These are phyloP conservation scores for Verticillium zaregamsianum DNA, from an alignment of 2,329 filamentous ascomycete species.

Conservation along the genomic window DNA sequence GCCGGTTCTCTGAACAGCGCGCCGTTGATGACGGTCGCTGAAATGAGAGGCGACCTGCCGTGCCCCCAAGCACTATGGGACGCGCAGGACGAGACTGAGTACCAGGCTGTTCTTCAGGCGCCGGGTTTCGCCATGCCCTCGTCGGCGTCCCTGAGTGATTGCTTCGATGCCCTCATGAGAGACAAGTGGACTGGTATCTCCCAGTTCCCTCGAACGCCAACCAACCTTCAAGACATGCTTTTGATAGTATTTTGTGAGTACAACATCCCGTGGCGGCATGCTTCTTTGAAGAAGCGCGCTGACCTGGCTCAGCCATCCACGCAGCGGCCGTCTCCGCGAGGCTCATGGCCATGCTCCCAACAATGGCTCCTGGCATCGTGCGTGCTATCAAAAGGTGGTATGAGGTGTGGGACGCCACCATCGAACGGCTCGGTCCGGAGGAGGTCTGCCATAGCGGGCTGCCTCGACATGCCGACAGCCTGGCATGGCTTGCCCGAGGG, in stretches of 20 bases:
- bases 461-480: background rate
- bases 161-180: constrained; percentile 14
- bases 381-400: background rate
- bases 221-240: background rate
- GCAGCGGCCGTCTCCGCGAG: background rate
- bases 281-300: background rate
- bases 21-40: constrained; percentile 14
- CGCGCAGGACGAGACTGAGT: constrained; percentile 13
- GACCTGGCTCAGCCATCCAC: background rate
- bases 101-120: constrained; percentile 3
- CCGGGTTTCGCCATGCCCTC: constrained; percentile 1
- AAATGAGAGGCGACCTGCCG: constrained; percentile 19
- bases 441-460: background rate
- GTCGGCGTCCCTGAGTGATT: constrained; percentile 9
- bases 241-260: background rate
- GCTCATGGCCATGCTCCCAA: background rate
- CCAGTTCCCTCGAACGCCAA: background rate
- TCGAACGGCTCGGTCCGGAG: background rate
- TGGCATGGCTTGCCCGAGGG: background rate
- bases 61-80: constrained; percentile 20
- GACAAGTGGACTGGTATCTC: constrained; percentile 10
- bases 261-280: too few species aligned
- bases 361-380: background rate
- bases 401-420: background rate
- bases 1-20: constrained; percentile 17